Base-by-base conservation (phyloP, 768 basidiomycete genomes). In the Amanita thiersii region DNA sequence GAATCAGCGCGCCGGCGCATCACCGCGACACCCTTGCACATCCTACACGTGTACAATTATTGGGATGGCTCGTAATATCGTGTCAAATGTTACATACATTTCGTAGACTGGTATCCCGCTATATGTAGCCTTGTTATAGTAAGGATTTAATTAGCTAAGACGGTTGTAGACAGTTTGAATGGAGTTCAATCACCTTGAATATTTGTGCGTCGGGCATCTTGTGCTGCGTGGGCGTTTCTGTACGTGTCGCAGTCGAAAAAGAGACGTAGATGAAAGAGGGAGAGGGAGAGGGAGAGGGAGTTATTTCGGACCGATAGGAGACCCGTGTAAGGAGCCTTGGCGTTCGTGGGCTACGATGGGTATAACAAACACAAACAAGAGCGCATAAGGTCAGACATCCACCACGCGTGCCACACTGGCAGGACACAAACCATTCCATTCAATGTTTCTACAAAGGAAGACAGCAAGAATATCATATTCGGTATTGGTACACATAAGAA, bases 1-100 rank as follows among this genome's bases (percentile, higher is more conserved):
- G 86, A 86, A 65, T 99, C 96, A 26, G 88, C 75, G 58, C 92
- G 84, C 54, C 96, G 77, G 36, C 94, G 80, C 96, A 99, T 99
- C 47, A 98, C 91, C 40, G 96, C 94, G 56, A 98, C 87, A 40
- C 86, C 83, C 58, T 90, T 89, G 68, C 81, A 86, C 82, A 91
- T 88, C 86, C 88, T 91, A 51, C 50, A 58, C 69, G 70, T 61
- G 64, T 63, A 54, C 50, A 54, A 48, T 47, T 36, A 52, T 49
- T 61, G 50, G 66, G 60, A 47, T 54, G 44, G 53, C 60, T 62
- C 60, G 54, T 56, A 50, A 40, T 52, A 41, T 55, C 63, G 65
- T 54, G 68, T 60, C 56, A 47, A 57, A 50, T 37, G 37, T 20
- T 26, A 68, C 84, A 55, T 58, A 89, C 88, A 91, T 89, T 64